Evolutionary conservation across 306 rosid genomes (phyloP).

Genomic region (Vachellia pachyceras): DNA sequence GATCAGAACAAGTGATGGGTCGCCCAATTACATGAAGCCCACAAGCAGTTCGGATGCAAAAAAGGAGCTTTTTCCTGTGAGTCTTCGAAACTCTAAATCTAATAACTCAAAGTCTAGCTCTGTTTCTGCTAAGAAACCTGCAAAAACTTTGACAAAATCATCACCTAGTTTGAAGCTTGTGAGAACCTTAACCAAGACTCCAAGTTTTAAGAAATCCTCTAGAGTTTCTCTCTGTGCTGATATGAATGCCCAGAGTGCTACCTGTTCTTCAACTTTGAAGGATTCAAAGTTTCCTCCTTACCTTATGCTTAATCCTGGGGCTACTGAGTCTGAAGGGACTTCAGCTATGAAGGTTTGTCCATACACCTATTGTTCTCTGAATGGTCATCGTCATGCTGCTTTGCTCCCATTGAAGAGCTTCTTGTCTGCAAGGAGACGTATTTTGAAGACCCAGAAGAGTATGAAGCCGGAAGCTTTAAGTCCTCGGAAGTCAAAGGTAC

Average conservation of each 20-base stretch:
- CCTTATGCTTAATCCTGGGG: slow-evolving; percentile 70
- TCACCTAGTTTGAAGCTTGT: slow-evolving; percentile 61
- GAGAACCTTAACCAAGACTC: slow-evolving; percentile 70
- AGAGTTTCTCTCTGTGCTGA: slow-evolving; percentile 60
- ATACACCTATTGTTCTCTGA: slow-evolving; percentile 86
- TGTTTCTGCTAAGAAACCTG: slow-evolving; percentile 50
- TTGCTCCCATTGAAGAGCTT: slow-evolving; percentile 82
- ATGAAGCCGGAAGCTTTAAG: slow-evolving; percentile 52
- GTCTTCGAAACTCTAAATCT: slow-evolving; percentile 50
- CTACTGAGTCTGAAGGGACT: slow-evolving; percentile 81
- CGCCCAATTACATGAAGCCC: slow-evolving; percentile 93
- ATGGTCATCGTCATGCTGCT: slow-evolving; percentile 77
- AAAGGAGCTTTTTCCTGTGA: slow-evolving; percentile 66
- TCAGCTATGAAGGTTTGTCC: slow-evolving; percentile 86
- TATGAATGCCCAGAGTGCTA: slow-evolving; percentile 54
- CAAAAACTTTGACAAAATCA: slow-evolving; percentile 49
- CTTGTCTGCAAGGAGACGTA: slow-evolving; percentile 71
- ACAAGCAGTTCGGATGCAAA: slow-evolving; percentile 88
- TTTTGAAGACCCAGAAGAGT: slow-evolving; percentile 67
- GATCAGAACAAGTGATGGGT: slow-evolving; percentile 47
- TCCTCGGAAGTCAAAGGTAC: slow-evolving; percentile 46
- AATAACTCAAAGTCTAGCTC: slow-evolving; percentile 44
- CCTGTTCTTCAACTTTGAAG: slow-evolving; percentile 91
- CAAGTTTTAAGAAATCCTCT: slow-evolving; percentile 77
- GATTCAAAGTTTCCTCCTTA: slow-evolving; percentile 76